Base-by-base conservation (phyloP, 2,329 filamentous ascomycete species). In the Chalaropsis thielavioides region DNA sequence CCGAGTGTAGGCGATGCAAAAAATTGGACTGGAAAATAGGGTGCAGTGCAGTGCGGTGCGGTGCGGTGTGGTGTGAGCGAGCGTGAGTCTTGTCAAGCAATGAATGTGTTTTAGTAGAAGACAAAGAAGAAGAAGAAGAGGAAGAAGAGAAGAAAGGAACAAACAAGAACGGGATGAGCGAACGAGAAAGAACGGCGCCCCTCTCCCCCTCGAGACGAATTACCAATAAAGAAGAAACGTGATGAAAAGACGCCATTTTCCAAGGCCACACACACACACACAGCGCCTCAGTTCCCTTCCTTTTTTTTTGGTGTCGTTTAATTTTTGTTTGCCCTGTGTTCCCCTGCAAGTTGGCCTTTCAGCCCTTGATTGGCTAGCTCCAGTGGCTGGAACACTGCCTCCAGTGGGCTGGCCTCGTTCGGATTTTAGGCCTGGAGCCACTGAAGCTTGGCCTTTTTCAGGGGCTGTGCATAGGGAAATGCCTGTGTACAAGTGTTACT, bases 1-100 rank as follows among this genome's bases (percentile, higher is more conserved):
- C 56, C 49, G 51, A 63, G 64, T 35, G 46, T 63, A 59, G 60
- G 60, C 60, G 59, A 58, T 58, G 46, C 19, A 59, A 46, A 46
- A 49, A 49, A 22, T 49, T 49, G 46, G 46, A 49, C 46, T 49
- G 2, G 46, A 49, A 11, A 49, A 19, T 24, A 19, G 19, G 46
- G 10, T 49, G 44, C 11, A 49, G 46, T n/a, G n/a, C n/a, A n/a
- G n/a, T n/a, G n/a, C n/a, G n/a, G n/a, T n/a, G n/a, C n/a, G n/a
- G 15, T 46, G 44, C 44, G 22, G n/a, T n/a, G n/a, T n/a, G n/a
- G 11, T 46, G 22, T 46, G 22, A 46, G 44, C 0, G 44, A 46
- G 22, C 17, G 43, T 31, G 31, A 31, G 31, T 31, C 31, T 31
- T 31, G 31, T 31, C 31, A 31, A 31, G n/a, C 0, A 49, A 49